Conservation (phyloP, 2,329 filamentous ascomycete species). For the Epicoccum nigrum region DNA sequence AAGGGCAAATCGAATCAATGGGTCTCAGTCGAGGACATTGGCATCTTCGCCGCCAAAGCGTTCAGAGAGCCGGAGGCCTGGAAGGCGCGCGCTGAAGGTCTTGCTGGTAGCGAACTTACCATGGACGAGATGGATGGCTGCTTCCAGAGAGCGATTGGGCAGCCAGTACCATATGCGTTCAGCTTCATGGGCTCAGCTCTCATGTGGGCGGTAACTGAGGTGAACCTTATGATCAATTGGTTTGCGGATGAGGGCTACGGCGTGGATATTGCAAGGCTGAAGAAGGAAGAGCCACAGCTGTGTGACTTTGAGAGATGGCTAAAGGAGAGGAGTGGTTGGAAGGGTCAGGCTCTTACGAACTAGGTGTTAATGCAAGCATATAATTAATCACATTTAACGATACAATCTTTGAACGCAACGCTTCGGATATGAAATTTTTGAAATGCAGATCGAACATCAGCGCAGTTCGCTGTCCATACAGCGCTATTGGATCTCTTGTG, state of each 20-base stretch:
- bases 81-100: conserved; percentile 52
- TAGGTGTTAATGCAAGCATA: background rate
- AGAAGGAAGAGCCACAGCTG: conserved; percentile 53
- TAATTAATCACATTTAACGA: background rate
- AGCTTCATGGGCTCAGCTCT: conserved; percentile 49
- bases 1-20: conserved; percentile 52
- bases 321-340: conserved; percentile 54
- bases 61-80: conserved; percentile 56
- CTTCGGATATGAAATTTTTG: too few species aligned
- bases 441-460: too few species aligned
- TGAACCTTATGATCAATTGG: conserved; percentile 59
- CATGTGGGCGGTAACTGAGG: conserved; percentile 52
- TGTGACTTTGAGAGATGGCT: conserved; percentile 58
- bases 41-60: conserved; percentile 57
- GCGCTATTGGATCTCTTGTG: too few species aligned
- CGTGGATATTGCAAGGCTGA: conserved; percentile 53
- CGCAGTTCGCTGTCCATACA: too few species aligned
- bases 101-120: conserved; percentile 61
- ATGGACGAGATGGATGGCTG: conserved; percentile 53
- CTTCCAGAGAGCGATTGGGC: conserved; percentile 56
- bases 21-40: conserved; percentile 57
- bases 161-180: conserved; percentile 52
- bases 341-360: conserved; percentile 23
- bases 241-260: conserved; percentile 56
- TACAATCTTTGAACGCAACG: background rate